Evolutionary conservation across 148 eudicot species (phyloP), one percentile per base, ranked within the genome.

Genomic region (Cornus florida): DNA sequence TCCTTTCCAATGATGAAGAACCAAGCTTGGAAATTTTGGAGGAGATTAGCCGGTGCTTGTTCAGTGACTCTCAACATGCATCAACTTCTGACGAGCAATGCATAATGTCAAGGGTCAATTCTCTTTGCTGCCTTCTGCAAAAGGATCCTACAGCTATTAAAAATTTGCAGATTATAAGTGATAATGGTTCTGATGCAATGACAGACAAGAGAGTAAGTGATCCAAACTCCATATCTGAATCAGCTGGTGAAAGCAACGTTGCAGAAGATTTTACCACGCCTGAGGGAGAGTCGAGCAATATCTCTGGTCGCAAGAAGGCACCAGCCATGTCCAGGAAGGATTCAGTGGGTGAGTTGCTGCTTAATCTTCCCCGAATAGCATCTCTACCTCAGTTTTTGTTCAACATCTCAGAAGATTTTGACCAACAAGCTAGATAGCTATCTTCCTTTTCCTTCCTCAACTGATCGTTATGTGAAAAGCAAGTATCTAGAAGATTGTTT

Each of bases 71-170:
- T 22, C 97, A 90, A 70, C 70, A 82, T 32, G 23, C 80, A 41
- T 81, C 91, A 32, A 78, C 82, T 66, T 89, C 92, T 8, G 94
- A 95, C 62, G 98, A 95, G 78, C 90, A 90, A 65, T 77, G 80
- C 16, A 83, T 93, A 72, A 90, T 95, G 93, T 87, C 96, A 20
- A 86, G 96, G 78, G 97, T 95, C 20, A 82, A 95, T 73, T 95
- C 98, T 70, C 97, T 95, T 41, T 95, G 96, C 82, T 95, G 98
- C 86, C 97, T 95, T 70, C 87, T 95, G 20, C 98, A 93, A 75
- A 92, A 84, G 84, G 98, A 94, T 50, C 80, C 86, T 33, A 7
- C 74, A 12, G 50, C 82, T 74, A 80, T 64, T 67, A 82, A 86
- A 10, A 84, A 72, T 69, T 73, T 20, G 11, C 88, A 70, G 6